A percentile compares a stretch with the other conserved stretches of the same genome.
Conservation (phyloP, 495 filamentous ascomycete species). For the Annulohypoxylon maeteangense region DNA sequence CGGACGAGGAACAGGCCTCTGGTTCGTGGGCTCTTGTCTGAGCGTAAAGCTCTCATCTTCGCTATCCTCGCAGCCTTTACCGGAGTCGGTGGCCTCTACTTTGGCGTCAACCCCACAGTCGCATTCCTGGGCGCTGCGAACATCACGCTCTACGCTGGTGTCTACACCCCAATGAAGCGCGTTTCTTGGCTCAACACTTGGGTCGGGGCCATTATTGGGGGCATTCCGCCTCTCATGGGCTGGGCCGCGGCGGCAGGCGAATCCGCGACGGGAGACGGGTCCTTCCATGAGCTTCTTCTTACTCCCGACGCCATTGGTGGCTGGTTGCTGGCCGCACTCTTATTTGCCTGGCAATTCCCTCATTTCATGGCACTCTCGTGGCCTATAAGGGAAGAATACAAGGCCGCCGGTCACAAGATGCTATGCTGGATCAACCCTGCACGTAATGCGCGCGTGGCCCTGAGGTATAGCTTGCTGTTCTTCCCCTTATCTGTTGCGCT, state of each 20-base stretch:
- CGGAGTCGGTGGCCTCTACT: conserved; percentile 78
- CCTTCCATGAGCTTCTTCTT: conserved; percentile 80
- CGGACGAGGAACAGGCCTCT: conserved; percentile 90
- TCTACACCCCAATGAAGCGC: conserved; percentile 93
- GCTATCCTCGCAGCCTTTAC: conserved; percentile 72
- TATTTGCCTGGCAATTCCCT: conserved; percentile 98
- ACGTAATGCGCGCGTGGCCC: conserved; percentile 82
- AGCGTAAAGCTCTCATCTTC: conserved; percentile 81
- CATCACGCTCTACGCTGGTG: conserved; percentile 87
- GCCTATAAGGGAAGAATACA: conserved; percentile 89
- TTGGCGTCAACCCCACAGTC: conserved; percentile 93
- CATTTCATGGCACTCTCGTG: conserved; percentile 96
- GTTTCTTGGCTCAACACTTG: conserved; percentile 91
- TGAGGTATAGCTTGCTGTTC: conserved; percentile 87
- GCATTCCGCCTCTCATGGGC: conserved; percentile 96
- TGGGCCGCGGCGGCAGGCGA: conserved; percentile 95
- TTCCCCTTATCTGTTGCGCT: conserved; percentile 88
- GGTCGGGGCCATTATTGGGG: conserved; percentile 92
- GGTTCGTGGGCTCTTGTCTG: conserved; percentile 81
- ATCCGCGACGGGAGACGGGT: conserved; percentile 75
- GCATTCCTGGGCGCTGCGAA: conserved; percentile 86
- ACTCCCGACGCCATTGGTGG: conserved; percentile 74
- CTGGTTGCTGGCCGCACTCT: conserved; percentile 84
- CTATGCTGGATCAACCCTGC: conserved; percentile 87
- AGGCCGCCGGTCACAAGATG: conserved; percentile 88